Evolutionary conservation across 345 rosid genomes (phyloP), one percentile per base, ranked within the genome.

Genomic region (Cochlearia excelsa): DNA sequence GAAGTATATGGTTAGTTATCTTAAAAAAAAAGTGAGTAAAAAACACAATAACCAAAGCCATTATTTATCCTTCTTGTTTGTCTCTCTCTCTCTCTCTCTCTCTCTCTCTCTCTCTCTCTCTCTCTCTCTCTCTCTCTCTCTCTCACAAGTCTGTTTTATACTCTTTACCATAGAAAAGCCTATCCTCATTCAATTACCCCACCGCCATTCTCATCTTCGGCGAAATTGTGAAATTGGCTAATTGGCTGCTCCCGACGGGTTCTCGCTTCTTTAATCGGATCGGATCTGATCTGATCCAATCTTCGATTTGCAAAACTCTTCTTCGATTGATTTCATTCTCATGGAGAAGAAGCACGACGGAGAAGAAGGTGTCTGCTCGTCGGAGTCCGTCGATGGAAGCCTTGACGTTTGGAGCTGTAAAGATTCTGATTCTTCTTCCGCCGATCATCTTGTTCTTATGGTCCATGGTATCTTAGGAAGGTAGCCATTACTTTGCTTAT

Each of bases 361-460:
- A 16, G 74, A 61, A 1, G 73, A 78, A 72, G 85, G 82, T n/a
- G 79, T 89, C 29, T 87, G 88, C 72, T 75, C 92, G 3, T 46
- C 82, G 39, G 90, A 87, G 40, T 85, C 84, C 10, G 72, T 63
- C 1, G 75, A 81, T 50, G 97, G 88, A 9, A 85, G 94, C 68
- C 49, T 82, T 46, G 88, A 86, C 47, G 82, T 87, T 4, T 85
- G 94, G 92, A 87, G 96, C 46, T 77, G 84, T 55, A 75, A 72
- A 27, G 74, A 61, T 26, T 76, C 90, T n/a, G 82, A 74, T 64
- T 63, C 88, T 62, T 75, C 82, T 35, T 75, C 89, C 5, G 92
- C 92, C 5, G 95, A 93, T 79, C 99, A 93, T 72, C 97, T 93
- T 52, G 95, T 93, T n/a, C 71, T 93, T 69, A 83, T 87, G 99